A percentile compares a stretch with the other conserved stretches of the same genome.
Conservation (phyloP, 495 filamentous ascomycete genomes). For the Tetracladium marchalianum region DNA sequence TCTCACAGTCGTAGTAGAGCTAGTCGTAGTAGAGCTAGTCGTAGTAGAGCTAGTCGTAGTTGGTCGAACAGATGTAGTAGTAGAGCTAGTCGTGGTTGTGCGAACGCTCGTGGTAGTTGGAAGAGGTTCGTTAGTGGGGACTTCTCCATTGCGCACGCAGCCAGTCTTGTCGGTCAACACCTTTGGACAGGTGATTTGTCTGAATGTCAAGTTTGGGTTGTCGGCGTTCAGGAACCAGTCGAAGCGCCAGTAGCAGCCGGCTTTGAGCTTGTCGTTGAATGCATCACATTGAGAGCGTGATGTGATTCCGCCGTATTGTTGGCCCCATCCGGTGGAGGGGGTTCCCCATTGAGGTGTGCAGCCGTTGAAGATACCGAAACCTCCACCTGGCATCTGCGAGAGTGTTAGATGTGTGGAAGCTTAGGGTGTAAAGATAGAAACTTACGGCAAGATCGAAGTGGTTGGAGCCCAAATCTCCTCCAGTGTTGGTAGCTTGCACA, state of each 20-base stretch:
- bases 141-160: slow-evolving; percentile 17
- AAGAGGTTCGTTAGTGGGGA: too few species aligned
- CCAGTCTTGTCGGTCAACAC: slow-evolving; percentile 45
- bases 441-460: slow-evolving; percentile 31
- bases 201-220: slow-evolving; percentile 48
- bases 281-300: slow-evolving; percentile 39
- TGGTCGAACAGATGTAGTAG: too few species aligned
- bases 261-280: slow-evolving; percentile 46
- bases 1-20: too few species aligned
- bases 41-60: too few species aligned
- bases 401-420: neutral
- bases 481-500: slow-evolving; percentile 51
- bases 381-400: slow-evolving; percentile 51
- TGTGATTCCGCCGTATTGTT: slow-evolving; percentile 50
- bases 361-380: slow-evolving; percentile 53
- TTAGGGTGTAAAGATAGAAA: neutral
- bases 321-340: slow-evolving; percentile 47
- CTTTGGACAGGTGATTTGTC: slow-evolving; percentile 42
- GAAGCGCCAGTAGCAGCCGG: slow-evolving; percentile 60
- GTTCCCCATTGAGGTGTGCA: slow-evolving; percentile 54
- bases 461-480: slow-evolving; percentile 28
- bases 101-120: too few species aligned
- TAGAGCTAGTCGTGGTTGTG: too few species aligned
- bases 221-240: slow-evolving; percentile 55
- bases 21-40: too few species aligned